Conservation (phyloP, 495 filamentous ascomycete genomes). For the Trichoderma reesei region DNA sequence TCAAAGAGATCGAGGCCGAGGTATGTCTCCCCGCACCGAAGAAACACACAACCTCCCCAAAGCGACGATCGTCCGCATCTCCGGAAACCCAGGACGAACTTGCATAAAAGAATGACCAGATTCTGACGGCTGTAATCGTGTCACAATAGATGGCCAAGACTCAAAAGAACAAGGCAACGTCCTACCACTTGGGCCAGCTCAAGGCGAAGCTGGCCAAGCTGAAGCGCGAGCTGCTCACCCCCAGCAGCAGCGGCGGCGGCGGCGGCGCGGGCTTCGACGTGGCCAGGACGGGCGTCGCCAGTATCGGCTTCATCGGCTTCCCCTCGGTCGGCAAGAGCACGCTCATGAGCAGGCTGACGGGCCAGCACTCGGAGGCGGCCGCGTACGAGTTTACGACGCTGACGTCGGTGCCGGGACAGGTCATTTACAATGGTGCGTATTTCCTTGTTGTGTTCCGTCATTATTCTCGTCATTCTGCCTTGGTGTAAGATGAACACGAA, state of each 20-base stretch:
- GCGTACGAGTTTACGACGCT: conserved; percentile 98
- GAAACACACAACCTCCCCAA: background rate
- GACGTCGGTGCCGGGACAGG: conserved; percentile 94
- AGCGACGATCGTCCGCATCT: background rate
- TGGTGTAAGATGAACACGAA: background rate
- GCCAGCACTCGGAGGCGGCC: conserved; percentile 92
- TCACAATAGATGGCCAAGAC: conserved; percentile 72
- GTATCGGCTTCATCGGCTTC: conserved; percentile 80
- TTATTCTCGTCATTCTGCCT: background rate
- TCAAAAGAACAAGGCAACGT: conserved; percentile 97
- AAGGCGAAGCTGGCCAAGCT: conserved; percentile 98
- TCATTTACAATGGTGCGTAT: conserved; percentile 72
- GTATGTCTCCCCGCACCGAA: conserved; percentile 32
- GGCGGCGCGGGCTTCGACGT: conserved; percentile 95
- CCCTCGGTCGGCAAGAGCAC: conserved; percentile 98
- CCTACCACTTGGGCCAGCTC: conserved; percentile 77
- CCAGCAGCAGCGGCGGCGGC: conserved; percentile 68
- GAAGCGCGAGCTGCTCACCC: conserved; percentile 89
- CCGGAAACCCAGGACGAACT: too few species aligned
- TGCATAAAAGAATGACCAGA: background rate
- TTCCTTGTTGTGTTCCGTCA: background rate
- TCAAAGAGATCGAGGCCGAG: conserved; percentile 95
- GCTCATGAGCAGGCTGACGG: conserved; percentile 86
- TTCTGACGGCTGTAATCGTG: background rate
- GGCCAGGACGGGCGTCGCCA: conserved; percentile 93